Conservation (phyloP, 2,329 filamentous ascomycete species). For the Penicillium sp. region DNA sequence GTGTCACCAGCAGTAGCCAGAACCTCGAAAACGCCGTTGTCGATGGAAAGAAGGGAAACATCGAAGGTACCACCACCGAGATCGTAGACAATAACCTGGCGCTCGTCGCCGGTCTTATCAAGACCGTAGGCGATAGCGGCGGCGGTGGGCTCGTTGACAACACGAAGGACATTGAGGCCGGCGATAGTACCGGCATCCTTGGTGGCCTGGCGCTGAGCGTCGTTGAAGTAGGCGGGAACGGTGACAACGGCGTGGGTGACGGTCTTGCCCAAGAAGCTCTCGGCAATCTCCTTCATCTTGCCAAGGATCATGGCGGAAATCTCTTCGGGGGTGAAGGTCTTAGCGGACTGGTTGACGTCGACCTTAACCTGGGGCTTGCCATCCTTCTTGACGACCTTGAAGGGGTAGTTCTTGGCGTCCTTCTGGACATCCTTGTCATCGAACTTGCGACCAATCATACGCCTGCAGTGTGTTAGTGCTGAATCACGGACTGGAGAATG, state of each 20-base stretch:
- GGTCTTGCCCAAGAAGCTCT: conserved; percentile 59
- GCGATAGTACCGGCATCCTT: conserved; percentile 92
- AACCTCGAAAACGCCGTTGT: conserved; percentile 91
- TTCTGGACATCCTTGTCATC: conserved; percentile 80
- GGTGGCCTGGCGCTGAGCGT: conserved; percentile 93
- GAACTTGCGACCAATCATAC: conserved; percentile 80
- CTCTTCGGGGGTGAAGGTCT: conserved; percentile 64
- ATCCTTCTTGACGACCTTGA: conserved; percentile 84
- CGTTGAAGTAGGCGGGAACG: conserved; percentile 97
- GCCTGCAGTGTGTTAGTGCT: conserved; percentile 52
- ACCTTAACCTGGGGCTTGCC: conserved; percentile 81
- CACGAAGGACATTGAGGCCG: conserved; percentile 90
- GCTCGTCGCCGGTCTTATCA: conserved; percentile 77
- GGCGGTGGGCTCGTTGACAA: conserved; percentile 94
- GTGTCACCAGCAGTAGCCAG: conserved; percentile 94
- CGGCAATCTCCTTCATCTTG: conserved; percentile 65
- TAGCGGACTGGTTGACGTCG: conserved; percentile 56
- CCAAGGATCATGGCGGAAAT: conserved; percentile 63
- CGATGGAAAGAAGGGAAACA: conserved; percentile 88
- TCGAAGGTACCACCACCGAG: conserved; percentile 92
- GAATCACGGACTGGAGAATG: background rate
- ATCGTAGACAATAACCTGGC: conserved; percentile 90
- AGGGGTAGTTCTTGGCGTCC: conserved; percentile 98
- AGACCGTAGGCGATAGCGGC: conserved; percentile 93
- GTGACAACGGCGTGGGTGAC: conserved; percentile 73